These are phyloP conservation scores for Ophiostoma sp. DNA, from an alignment of 2,329 filamentous ascomycete species.

Conservation along the genomic window DNA sequence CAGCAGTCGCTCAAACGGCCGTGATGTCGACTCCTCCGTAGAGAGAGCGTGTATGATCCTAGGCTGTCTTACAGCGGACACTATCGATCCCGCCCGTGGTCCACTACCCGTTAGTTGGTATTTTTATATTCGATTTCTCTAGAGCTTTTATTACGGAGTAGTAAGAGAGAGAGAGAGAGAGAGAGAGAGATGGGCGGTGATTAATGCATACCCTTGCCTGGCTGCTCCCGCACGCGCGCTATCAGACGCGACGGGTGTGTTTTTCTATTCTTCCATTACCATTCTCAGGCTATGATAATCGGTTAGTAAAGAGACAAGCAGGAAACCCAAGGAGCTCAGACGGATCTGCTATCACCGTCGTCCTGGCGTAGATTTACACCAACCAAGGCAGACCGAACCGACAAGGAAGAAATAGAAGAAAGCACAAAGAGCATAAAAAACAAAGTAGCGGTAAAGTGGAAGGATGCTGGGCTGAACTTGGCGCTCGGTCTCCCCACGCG, in stretches of 20 bases:
- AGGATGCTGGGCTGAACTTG: background rate
- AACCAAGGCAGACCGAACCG: no score
- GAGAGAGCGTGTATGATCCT: background rate
- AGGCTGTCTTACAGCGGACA: conserved; percentile 8
- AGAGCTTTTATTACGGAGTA: no score
- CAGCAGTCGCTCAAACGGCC: background rate
- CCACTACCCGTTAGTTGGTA: background rate
- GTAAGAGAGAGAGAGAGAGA: background rate
- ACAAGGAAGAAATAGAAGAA: no score
- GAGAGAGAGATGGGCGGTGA: background rate
- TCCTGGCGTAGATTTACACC: no score
- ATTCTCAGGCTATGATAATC: background rate
- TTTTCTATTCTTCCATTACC: background rate
- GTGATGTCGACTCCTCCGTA: background rate
- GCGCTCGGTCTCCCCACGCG: background rate
- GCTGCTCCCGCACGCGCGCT: background rate
- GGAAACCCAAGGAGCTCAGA: no score
- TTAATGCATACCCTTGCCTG: background rate
- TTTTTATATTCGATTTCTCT: no score
- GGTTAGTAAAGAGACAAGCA: no score
- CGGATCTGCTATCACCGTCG: no score
- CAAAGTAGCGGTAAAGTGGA: background rate
- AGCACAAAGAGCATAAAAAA: no score
- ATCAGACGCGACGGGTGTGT: background rate
- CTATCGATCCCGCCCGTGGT: conserved; percentile 11